Evolutionary conservation across 2,329 filamentous ascomycete genomes (phyloP).

Genomic region (Epichloe scottii): DNA sequence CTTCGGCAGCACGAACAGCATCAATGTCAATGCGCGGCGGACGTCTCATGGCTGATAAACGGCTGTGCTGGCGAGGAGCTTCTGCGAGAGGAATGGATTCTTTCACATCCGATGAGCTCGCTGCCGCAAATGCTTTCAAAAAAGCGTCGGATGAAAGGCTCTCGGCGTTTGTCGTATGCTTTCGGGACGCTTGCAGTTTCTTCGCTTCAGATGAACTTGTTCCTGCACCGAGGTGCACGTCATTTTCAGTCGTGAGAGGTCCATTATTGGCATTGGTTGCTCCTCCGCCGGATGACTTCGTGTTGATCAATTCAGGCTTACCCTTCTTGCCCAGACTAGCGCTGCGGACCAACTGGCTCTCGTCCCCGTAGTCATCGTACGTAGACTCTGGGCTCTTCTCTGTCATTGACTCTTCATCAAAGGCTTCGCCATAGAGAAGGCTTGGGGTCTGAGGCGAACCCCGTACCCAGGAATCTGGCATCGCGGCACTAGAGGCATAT

Average conservation of each 20-base stretch:
- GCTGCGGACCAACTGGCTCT: slow-evolving; percentile 45
- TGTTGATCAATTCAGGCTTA: slow-evolving; percentile 42
- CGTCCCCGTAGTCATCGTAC: slow-evolving; percentile 38
- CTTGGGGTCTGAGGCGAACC: slow-evolving; percentile 30
- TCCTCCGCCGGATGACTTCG: slow-evolving; percentile 11
- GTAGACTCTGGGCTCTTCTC: slow-evolving; percentile 30
- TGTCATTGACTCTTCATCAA: slow-evolving; percentile 36
- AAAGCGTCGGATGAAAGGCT: slow-evolving; percentile 32
- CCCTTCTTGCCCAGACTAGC: slow-evolving; percentile 50
- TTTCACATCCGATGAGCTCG: slow-evolving; percentile 30
- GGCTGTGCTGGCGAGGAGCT: slow-evolving; percentile 23
- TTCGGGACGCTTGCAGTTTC: slow-evolving; percentile 7
- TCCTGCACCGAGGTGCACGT: slow-evolving; percentile 33
- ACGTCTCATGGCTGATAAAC: slow-evolving; percentile 42
- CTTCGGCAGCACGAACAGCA: slow-evolving; percentile 67
- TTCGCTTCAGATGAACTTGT: slow-evolving; percentile 32
- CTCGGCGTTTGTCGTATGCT: slow-evolving; percentile 8
- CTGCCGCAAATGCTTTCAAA: slow-evolving; percentile 36
- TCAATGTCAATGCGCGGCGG: slow-evolving; percentile 74
- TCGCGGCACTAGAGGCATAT: slow-evolving; percentile 59
- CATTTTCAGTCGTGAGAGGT: slow-evolving; percentile 29
- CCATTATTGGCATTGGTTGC: slow-evolving; percentile 16
- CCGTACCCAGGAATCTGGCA: slow-evolving; percentile 55
- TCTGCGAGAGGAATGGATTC: slow-evolving; percentile 17
- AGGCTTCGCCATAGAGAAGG: slow-evolving; percentile 33